Conservation (phyloP, 768 basidiomycete species). For the Russula sp. region DNA sequence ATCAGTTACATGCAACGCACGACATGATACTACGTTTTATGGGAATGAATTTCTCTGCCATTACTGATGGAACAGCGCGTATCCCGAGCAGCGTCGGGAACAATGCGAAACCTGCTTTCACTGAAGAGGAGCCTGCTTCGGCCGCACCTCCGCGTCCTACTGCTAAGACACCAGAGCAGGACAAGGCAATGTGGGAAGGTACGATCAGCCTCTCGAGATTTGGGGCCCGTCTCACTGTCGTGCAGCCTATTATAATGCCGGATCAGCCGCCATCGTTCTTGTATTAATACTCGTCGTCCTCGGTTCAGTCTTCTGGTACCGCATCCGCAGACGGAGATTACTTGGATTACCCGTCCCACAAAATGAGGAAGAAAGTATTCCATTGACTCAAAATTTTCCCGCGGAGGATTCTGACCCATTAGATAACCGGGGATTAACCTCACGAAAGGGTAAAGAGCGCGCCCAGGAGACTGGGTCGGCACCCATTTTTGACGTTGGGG, state of each 20-base stretch:
- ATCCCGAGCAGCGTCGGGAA: constrained; percentile 81
- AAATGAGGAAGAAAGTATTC: constrained; percentile 64
- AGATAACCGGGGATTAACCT: constrained; percentile 24
- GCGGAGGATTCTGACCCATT: constrained; percentile 30
- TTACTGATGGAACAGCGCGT: constrained; percentile 74
- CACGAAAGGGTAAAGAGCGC: constrained; percentile 41
- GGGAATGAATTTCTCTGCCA: constrained; percentile 80
- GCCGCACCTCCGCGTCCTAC: constrained; percentile 40
- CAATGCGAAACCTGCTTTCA: constrained; percentile 61
- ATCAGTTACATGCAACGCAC: constrained; percentile 82
- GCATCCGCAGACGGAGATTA: constrained; percentile 47
- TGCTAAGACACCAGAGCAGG: constrained; percentile 68
- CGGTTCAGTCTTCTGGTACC: constrained; percentile 78
- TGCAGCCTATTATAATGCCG: constrained; percentile 91
- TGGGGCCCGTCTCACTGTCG: constrained; percentile 2
- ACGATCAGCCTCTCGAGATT: constrained; percentile 30
- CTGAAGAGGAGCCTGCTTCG: constrained; percentile 44
- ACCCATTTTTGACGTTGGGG: constrained; percentile 47
- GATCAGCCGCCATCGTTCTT: constrained; percentile 81
- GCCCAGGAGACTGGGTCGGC: constrained; percentile 35
- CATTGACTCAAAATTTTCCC: constrained; percentile 47
- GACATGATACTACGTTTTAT: constrained; percentile 99
- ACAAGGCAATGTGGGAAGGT: constrained; percentile 92
- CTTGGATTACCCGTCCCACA: constrained; percentile 43
- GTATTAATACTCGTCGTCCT: constrained; percentile 65